Conservation (phyloP, 805 yeast genomes). For the Ogataea methylovora region DNA sequence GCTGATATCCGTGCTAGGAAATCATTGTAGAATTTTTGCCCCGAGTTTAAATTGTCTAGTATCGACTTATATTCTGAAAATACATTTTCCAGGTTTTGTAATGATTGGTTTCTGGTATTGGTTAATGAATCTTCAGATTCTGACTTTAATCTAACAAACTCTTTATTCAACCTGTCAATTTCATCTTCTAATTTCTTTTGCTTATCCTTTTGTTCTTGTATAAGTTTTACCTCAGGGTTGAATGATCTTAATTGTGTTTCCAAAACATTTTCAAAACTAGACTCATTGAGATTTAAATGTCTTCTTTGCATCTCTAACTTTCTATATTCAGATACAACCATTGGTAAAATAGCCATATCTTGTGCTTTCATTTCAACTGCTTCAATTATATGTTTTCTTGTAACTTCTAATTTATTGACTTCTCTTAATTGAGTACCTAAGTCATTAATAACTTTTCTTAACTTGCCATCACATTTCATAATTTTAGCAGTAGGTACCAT, state of each 20-base stretch:
- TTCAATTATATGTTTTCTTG: slow-evolving; percentile 30
- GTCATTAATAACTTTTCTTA: slow-evolving; percentile 17
- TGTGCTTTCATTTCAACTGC: slow-evolving; percentile 35
- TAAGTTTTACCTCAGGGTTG: slow-evolving; percentile 35
- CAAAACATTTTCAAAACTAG: slow-evolving; percentile 30
- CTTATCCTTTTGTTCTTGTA: slow-evolving; percentile 30
- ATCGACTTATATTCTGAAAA: slow-evolving; percentile 49
- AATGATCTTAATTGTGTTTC: slow-evolving; percentile 39
- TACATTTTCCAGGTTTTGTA: slow-evolving; percentile 45
- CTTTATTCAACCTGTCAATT: slow-evolving; percentile 26
- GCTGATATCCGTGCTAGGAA: slow-evolving; percentile 29
- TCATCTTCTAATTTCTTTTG: slow-evolving; percentile 20
- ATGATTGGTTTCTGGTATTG: slow-evolving; percentile 35
- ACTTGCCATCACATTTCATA: not conserved
- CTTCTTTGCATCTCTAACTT: slow-evolving; percentile 13
- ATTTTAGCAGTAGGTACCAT: not conserved
- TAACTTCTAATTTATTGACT: slow-evolving; percentile 22
- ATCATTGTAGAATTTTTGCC: slow-evolving; percentile 62
- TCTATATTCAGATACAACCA: slow-evolving; percentile 41
- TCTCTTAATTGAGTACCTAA: slow-evolving; percentile 30
- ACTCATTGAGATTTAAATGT: slow-evolving; percentile 13
- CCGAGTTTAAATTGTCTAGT: slow-evolving; percentile 55
- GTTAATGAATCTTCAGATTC: slow-evolving; percentile 15
- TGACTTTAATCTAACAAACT: slow-evolving; percentile 16
- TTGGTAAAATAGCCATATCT: slow-evolving; percentile 41